Percentiles rank a stretch among this genome's conserved stretches.
phyloP scores from a whole-genome alignment of 768 basidiomycete species.

The Collybiopsis confluens region DNA sequence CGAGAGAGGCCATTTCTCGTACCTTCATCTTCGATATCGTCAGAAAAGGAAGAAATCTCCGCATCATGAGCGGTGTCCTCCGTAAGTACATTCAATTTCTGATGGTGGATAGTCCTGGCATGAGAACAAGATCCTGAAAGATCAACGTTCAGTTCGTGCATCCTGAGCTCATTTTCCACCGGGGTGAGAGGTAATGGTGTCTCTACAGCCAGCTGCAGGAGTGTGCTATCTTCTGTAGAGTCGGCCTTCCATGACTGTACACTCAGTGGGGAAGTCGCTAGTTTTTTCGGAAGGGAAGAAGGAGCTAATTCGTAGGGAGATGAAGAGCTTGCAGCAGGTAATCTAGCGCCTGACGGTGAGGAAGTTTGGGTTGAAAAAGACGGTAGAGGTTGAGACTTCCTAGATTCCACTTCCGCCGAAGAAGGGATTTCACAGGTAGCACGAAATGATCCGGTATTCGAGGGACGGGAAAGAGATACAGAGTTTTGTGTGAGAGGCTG shows the following conservation, averaged over 20 bases:
- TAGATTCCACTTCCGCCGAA: constrained; percentile 7
- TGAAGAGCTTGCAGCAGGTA: no score
- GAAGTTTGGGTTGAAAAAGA: constrained; percentile 11
- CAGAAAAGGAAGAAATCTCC: background rate
- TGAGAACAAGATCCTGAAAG: background rate
- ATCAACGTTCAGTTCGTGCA: background rate
- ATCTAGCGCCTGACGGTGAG: background rate
- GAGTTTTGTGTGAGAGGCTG: no score
- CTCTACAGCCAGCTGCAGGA: constrained; percentile 29
- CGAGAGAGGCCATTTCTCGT: background rate
- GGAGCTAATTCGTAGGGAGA: background rate
- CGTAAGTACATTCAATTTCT: background rate
- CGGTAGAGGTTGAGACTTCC: constrained; percentile 7
- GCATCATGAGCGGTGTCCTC: background rate
- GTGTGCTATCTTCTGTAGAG: background rate
- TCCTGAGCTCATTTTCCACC: constrained; percentile 9
- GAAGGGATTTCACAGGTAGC: no score
- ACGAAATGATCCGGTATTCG: no score
- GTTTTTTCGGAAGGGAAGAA: background rate
- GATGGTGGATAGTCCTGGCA: no score
- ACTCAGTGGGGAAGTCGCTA: background rate
- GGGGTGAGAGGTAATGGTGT: constrained; percentile 38
- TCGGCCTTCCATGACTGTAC: background rate
- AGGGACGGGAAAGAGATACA: no score
- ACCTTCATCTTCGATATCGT: background rate